Evolutionary conservation across 495 filamentous ascomycete genomes (phyloP).

Genomic region (Penicillium nucicola): DNA sequence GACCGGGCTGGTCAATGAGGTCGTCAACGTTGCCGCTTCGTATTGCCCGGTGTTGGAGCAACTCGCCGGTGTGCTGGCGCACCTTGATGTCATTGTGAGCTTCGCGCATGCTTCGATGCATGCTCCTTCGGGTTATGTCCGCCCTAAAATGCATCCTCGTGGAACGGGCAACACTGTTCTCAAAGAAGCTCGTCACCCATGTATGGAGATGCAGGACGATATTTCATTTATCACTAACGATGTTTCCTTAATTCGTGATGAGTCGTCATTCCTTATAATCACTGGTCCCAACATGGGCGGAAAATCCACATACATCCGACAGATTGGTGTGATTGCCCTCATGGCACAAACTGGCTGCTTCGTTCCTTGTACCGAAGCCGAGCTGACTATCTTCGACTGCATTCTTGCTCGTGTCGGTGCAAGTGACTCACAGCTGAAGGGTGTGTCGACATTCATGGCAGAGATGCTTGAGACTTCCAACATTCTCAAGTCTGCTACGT

Average conservation of each 20-base stretch:
- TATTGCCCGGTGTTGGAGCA: conserved; percentile 93
- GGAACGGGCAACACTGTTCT: conserved; percentile 88
- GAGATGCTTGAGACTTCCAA: conserved; percentile 99
- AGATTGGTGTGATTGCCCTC: conserved; percentile 94
- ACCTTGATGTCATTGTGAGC: conserved; percentile 94
- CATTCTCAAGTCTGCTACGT: conserved; percentile 94
- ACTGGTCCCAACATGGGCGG: conserved; percentile 99
- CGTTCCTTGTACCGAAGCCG: conserved; percentile 85
- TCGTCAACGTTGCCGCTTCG: conserved; percentile 88
- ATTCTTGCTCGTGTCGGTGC: conserved; percentile 96
- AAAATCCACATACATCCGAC: conserved; percentile 97
- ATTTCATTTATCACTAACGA: conserved; percentile 99
- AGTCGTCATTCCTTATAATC: conserved; percentile 91
- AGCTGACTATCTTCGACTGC: conserved; percentile 95
- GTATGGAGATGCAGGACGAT: conserved; percentile 99
- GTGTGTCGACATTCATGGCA: conserved; percentile 99
- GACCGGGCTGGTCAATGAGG: conserved; percentile 84
- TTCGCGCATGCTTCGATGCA: conserved; percentile 94
- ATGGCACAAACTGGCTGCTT: conserved; percentile 98
- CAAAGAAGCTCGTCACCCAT: conserved; percentile 92
- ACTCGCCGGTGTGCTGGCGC: conserved; percentile 82
- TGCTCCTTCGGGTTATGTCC: conserved; percentile 85
- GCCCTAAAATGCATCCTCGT: conserved; percentile 87
- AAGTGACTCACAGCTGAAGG: conserved; percentile 93
- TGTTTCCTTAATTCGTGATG: conserved; percentile 74